Percentiles rank a stretch among this genome's conserved stretches.
phyloP scores from a whole-genome alignment of 352 stramenopile species.

The Phytophthora agathidicida region DNA sequence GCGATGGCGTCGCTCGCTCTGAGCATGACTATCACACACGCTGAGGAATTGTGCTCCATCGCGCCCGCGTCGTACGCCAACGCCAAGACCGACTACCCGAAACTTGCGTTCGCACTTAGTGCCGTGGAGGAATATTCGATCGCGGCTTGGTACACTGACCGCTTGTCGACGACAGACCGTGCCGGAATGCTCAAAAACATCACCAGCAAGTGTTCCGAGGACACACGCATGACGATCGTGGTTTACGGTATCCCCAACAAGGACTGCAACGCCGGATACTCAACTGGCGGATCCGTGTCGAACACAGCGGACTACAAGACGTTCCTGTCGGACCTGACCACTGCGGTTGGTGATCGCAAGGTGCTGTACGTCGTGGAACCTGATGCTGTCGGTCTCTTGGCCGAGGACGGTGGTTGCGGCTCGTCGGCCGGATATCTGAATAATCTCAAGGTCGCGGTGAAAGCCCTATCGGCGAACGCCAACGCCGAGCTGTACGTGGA shows the following conservation, averaged over 20 bases:
- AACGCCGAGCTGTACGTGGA: slow-evolving; percentile 74
- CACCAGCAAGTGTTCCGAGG: slow-evolving; percentile 34
- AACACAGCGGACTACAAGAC: slow-evolving; percentile 49
- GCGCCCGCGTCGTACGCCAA: slow-evolving; percentile 40
- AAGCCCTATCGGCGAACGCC: slow-evolving; percentile 47
- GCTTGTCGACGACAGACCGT: slow-evolving; percentile 33
- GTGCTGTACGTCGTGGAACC: slow-evolving; percentile 78
- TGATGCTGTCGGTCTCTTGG: slow-evolving; percentile 59
- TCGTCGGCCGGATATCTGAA: slow-evolving; percentile 44
- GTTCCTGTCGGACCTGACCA: slow-evolving; percentile 51
- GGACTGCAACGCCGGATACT: slow-evolving; percentile 68
- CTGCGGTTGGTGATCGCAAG: slow-evolving; percentile 50
- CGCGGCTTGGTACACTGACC: slow-evolving; percentile 61
- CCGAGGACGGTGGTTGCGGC: slow-evolving; percentile 51
- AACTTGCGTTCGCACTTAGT: slow-evolving; percentile 41
- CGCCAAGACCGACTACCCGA: slow-evolving; percentile 37
- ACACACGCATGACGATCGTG: slow-evolving; percentile 49
- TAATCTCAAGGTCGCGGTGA: slow-evolving; percentile 52
- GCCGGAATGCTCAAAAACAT: slow-evolving; percentile 29
- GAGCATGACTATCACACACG: slow-evolving; percentile 6
- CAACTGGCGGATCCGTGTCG: slow-evolving; percentile 39
- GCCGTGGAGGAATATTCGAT: slow-evolving; percentile 45
- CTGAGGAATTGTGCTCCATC: slow-evolving; percentile 46
- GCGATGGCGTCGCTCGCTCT: slow-evolving; percentile 21
- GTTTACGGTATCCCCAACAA: slow-evolving; percentile 83